Base-by-base conservation (phyloP, 2,329 filamentous ascomycete genomes). In the Exophiala xenobiotica region DNA sequence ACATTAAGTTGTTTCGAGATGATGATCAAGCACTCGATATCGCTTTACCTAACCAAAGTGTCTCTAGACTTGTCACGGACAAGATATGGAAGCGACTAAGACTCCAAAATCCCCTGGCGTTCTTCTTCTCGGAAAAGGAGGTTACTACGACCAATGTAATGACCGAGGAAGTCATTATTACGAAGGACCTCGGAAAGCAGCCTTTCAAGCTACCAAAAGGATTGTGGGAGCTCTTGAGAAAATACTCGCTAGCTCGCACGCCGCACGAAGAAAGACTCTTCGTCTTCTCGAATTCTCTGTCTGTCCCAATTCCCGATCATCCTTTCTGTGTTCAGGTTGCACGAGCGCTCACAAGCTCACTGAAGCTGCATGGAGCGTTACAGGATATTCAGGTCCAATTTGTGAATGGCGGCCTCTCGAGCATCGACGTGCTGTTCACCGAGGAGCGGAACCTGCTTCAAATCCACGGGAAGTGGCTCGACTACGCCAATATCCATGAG, bases 401-500 rank as follows among this genome's bases (percentile, higher is more conserved):
- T 12, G 63, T 64, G 37, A 63, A 64, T 27, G 46, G 38, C 7
- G 53, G 50, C 20, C 19, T 24, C 3, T 46, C 33, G 1, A 46
- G 49, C 1, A 41, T 55, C 22, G 48, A 60, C 20, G 50, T 65
- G 3, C 54, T 61, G 35, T 44, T 62, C 6, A 19, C 56, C 12
- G 16, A 58, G 7, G 40, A 54, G 5, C 40, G 46, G 1, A 20
- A 35, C 6, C 19, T 38, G 8, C 45, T 66, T 8, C 23, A 44
- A 1, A 43, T 67, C 9, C 58, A 67, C 35, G 56, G 63, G 4
- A 65, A 64, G 41, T 64, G 54, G 52, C 48, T 64, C 3, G 47
- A 61, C 22, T 64, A 63, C 33, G 1, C 45, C 6, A 35, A 23
- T 16, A 37, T 58, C 12, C 55, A 58, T 27, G 16, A 53, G 35